Evolutionary conservation across 768 basidiomycete genomes (phyloP).

Genomic region (Rhodotorula babjevae): DNA sequence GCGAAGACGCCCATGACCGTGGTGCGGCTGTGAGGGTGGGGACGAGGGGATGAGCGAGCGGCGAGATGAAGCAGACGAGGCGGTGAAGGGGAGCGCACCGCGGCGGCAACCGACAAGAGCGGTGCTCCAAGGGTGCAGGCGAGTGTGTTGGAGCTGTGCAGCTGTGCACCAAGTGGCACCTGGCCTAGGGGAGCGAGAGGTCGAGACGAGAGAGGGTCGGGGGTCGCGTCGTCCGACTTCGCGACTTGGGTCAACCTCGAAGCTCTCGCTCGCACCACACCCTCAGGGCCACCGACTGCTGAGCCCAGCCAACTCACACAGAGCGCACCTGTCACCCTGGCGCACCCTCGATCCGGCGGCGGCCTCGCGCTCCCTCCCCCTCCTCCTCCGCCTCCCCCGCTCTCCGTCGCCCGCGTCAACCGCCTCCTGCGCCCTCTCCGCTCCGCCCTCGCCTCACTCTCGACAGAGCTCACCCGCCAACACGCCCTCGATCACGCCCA

Average conservation of each 20-base stretch:
- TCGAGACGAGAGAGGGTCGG: too few species aligned
- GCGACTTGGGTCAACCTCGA: too few species aligned
- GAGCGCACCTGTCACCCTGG: too few species aligned
- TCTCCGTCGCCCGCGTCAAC: background rate
- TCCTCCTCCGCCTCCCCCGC: background rate
- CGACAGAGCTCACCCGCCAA: background rate
- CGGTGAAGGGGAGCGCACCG: too few species aligned
- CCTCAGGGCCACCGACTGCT: too few species aligned
- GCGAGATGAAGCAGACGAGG: background rate
- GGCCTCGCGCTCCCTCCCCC: background rate
- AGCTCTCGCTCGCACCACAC: background rate
- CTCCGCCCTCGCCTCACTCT: background rate
- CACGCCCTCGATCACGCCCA: too few species aligned
- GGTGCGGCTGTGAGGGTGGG: background rate
- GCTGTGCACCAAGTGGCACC: too few species aligned
- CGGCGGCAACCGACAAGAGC: too few species aligned
- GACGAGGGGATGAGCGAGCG: background rate
- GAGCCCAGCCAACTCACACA: too few species aligned
- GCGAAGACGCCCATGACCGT: background rate
- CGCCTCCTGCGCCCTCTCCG: conserved; percentile 9
- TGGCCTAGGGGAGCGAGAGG: background rate
- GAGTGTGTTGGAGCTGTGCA: background rate
- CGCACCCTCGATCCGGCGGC: too few species aligned
- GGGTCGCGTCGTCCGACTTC: too few species aligned
- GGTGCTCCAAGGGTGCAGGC: too few species aligned